Evolutionary conservation across 2,329 filamentous ascomycete species (phyloP), one percentile per base, ranked within the genome.

Genomic region (Seiridium unicorne): DNA sequence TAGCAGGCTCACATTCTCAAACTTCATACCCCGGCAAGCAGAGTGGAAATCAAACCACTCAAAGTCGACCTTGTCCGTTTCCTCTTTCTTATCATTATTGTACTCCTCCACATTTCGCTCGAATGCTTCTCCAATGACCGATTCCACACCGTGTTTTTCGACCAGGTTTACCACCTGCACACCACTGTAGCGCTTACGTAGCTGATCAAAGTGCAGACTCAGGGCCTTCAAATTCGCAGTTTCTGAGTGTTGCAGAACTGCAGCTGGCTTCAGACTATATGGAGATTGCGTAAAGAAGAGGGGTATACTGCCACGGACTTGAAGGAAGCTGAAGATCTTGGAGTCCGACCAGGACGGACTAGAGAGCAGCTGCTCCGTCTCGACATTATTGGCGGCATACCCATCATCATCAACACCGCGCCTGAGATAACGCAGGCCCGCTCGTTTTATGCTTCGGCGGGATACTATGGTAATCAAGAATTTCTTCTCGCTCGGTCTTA

Each of bases 31-130:
- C 13, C 92, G 89, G 70, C 95, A 98, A 35, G 91, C 91, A 18
- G 87, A 83, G 73, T 98, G 95, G 69, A 99, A 99, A 71, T 99
- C 95, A 68, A 98, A 99, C 95, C 95, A 99, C 71, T 97, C 92
- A 69, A 96, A 96, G 0, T 80, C 83, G 10, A 95, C 76, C 8
- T 79, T 72, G 6, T 73, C 68, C 2, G 64, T 65, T 3, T 57
- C 54, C 8, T 32, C 38, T 26, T 81, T 72, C 4, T 81, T 79
- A 47, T 84, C 80, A 6, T 88, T 81, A 64, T 95, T 96, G 57
- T 94, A 78, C 32, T 79, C 75, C 54, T 85, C 78, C 1, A 91
- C 82, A 60, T 87, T 87, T 55, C 84, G 81, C 69, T 96, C 85
- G 70, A 92, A 99, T 42, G 88, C 82, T 57, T 89, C 84, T 3